Base-by-base conservation (phyloP, 495 filamentous ascomycete species). In the Glonium stellatum region DNA sequence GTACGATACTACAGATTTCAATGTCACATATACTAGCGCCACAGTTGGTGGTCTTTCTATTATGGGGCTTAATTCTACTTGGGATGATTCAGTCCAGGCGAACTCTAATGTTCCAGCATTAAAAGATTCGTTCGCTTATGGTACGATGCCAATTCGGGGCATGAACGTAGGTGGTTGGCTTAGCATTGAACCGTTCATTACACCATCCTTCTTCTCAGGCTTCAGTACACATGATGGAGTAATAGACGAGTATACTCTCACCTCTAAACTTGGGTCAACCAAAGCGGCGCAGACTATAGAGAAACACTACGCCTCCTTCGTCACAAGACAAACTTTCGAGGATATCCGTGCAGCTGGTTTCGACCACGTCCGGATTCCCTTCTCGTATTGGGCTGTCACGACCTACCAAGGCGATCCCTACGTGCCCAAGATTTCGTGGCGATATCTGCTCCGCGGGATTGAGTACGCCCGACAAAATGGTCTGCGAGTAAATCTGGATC, bases 131-230 rank as follows among this genome's bases (percentile, higher is more conserved):
- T 90, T 85, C 53, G 76, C 83, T n/a, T 99, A 97, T 68, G 82
- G 87, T 1, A 82, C 80, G 2, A 81, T 75, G 50, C 91, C 90
- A 5, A 89, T 93, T 25, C 82, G 92, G 1, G 95, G 95, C 1
- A 87, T 97, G 22, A 99, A 97, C 70, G 65, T 97, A 4, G 93
- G 95, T 37, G 95, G 95, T 27, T 99, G 93, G 95, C 80, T 99
- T 2, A 87, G 86, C 0, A 75, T 99, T 8, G 95, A 99, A 63
- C 95, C 95, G 0, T 96, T 95, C 67, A 97, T 99, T 68, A 90
- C 87, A 15, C 95, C 95, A 0, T 96, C 90, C 1, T 78, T 97
- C 31, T 99, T 99, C 69, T 72, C 84, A 1, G 62, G 62, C 8
- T 96, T 89, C 74, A 77, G 81, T 53, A 65, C 73, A 1, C 74